A percentile compares a stretch with the other conserved stretches of the same genome.
Conservation (phyloP, 2,329 filamentous ascomycete species). For the Phoma sp. region DNA sequence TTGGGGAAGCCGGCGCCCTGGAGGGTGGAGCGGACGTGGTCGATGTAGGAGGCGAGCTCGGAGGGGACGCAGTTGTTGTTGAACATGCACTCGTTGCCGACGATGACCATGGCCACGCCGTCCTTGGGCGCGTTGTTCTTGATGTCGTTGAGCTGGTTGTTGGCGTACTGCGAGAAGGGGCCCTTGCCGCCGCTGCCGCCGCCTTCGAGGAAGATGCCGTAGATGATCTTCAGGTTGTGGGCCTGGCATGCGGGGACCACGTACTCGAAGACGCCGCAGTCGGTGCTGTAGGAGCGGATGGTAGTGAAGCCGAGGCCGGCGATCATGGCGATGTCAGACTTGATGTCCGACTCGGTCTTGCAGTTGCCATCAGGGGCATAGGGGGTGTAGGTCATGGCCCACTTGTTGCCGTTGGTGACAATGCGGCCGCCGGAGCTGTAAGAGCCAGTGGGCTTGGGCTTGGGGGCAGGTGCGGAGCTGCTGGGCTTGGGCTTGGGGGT, state of each 20-base stretch:
- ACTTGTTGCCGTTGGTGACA: conserved; percentile 53
- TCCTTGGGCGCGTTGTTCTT: conserved; percentile 71
- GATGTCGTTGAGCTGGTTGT: conserved; percentile 76
- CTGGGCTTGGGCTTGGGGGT: conserved; percentile 28
- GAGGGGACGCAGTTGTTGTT: conserved; percentile 68
- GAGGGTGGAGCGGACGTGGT: conserved; percentile 68
- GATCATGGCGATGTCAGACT: conserved; percentile 51
- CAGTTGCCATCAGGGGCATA: conserved; percentile 52
- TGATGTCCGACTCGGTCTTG: conserved; percentile 50
- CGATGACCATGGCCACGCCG: conserved; percentile 78
- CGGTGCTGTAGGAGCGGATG: conserved; percentile 85
- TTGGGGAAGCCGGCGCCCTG: conserved; percentile 70
- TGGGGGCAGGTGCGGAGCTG: conserved; percentile 27
- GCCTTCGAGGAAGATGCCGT: conserved; percentile 83
- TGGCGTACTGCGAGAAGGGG: conserved; percentile 59
- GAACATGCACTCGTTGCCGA: conserved; percentile 91
- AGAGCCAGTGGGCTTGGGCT: conserved; percentile 39
- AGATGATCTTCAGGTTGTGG: conserved; percentile 76
- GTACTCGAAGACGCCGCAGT: conserved; percentile 81
- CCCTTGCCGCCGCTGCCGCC: conserved; percentile 55
- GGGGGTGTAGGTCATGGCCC: conserved; percentile 58
- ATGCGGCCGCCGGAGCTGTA: conserved; percentile 37
- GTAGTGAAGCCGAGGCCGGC: conserved; percentile 63
- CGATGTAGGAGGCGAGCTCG: conserved; percentile 74
- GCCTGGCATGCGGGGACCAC: conserved; percentile 72